Percentiles rank a stretch among this genome's conserved stretches.
Evolutionary conservation across 352 stramenopile genomes (phyloP).

Genomic region (Phytophthora pinifolia): DNA sequence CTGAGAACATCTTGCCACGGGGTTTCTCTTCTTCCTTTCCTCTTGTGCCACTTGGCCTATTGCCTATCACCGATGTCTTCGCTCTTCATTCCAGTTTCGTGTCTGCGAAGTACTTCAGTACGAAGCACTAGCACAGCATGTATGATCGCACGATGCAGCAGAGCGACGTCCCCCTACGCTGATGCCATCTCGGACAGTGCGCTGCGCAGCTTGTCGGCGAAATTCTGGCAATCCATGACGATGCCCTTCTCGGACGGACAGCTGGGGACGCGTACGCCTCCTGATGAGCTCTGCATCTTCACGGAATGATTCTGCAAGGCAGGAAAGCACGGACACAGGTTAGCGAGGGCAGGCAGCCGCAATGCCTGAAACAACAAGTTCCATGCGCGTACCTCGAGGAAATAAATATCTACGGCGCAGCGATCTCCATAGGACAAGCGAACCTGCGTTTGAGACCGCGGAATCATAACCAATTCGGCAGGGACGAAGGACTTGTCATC

Average conservation of each 20-base stretch:
- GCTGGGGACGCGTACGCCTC: constrained; percentile 75
- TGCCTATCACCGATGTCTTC: constrained; percentile 24
- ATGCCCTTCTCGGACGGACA: constrained; percentile 73
- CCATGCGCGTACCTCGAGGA: constrained; percentile 63
- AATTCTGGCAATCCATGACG: constrained; percentile 71
- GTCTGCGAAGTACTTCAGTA: no score
- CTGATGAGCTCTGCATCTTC: constrained; percentile 81
- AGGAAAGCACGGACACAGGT: constrained; percentile 5
- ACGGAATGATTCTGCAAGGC: constrained; percentile 70
- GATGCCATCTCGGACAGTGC: constrained; percentile 88
- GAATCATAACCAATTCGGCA: constrained; percentile 82
- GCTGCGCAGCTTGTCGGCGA: constrained; percentile 82
- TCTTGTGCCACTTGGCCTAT: constrained; percentile 21
- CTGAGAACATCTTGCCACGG: constrained; percentile 4
- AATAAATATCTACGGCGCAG: constrained; percentile 91
- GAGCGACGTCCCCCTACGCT: constrained; percentile 34
- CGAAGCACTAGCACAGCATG: neutral
- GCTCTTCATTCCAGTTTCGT: constrained; percentile 6
- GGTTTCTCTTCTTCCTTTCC: constrained; percentile 13
- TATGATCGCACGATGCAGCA: neutral
- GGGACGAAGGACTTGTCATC: constrained; percentile 88
- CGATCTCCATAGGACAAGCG: constrained; percentile 82
- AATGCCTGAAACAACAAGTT: no score
- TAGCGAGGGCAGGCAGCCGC: constrained; percentile 7
- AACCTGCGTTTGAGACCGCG: constrained; percentile 83